Evolutionary conservation across 768 basidiomycete genomes (phyloP).

Genomic region (Boletellus emodensis): DNA sequence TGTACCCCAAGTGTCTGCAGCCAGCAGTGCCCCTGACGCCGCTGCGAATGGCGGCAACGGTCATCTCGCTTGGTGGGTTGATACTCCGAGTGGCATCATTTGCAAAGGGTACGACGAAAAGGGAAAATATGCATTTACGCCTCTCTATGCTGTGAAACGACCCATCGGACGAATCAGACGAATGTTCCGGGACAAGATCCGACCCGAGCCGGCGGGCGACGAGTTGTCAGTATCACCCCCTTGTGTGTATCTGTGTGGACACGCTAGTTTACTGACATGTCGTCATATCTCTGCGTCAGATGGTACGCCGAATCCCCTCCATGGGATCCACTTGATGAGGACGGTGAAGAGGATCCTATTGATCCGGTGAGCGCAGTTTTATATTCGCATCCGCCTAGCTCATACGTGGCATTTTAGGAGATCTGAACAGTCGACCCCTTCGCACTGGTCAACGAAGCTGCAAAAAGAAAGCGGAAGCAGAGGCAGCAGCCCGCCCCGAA

Average conservation of each 20-base stretch:
- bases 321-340: constrained; percentile 27
- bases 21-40: neutral
- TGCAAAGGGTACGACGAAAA: constrained; percentile 17
- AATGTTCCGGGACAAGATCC: constrained; percentile 15
- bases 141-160: constrained; percentile 18
- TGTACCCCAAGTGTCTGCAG: constrained; percentile 6
- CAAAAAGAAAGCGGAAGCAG: neutral
- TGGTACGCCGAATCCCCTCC: constrained; percentile 18
- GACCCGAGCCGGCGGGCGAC: constrained; percentile 12
- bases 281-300: constrained; percentile 1
- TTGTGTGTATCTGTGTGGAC: neutral
- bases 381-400: neutral
- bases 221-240: constrained; percentile 14
- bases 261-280: neutral
- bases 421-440: constrained; percentile 11
- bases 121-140: constrained; percentile 17
- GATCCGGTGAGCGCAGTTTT: constrained; percentile 12
- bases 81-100: constrained; percentile 15
- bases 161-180: constrained; percentile 6
- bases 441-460: neutral
- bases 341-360: constrained; percentile 21
- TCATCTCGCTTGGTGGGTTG: constrained; percentile 15
- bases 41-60: neutral
- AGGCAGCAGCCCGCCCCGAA: no score
- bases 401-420: constrained; percentile 3